Base-by-base conservation (phyloP, 228 moss, liverwort and hornwort genomes). In the Sphagnum fallax region DNA sequence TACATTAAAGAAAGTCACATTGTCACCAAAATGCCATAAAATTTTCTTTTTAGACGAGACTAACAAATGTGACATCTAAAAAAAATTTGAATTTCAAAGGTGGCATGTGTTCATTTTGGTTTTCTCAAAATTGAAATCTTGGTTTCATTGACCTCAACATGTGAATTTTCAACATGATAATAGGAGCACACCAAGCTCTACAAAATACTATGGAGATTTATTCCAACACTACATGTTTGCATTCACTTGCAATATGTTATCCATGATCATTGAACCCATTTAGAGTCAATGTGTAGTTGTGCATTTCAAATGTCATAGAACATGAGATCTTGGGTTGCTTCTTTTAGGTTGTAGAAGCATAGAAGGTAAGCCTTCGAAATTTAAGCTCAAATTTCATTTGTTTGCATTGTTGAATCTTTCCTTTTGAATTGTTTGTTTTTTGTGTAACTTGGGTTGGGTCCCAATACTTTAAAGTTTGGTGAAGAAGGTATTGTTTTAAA, bases 221-320 rank as follows among this genome's bases (percentile, higher is more conserved):
- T 78, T 98, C 94, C 73, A 90, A 74, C 70, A 91, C 90, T 4
- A 98, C 92, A 10, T 84, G 92, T 58, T 98, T 75, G 94, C 98
- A 8, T 74, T 98, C 73, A 94, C 98, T 67, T 98, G 98, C 75
- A 94, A 98, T 76, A 82, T 98, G 15, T 94, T 94, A 16, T 98
- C 98, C 9, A 98, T 90, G 70, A 92, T 98, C 14, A 98, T 98
- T 11, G 90, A 94, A 73, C 92, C 98, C 61, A 98, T 94, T 73
- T 94, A 98, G 74, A 98, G 94, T 92, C 98, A 94, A 67, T 98
- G 98, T 75, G 98, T 94, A 71, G 89, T 98, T 69, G 94, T 98
- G 70, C 90, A 94, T 4, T 98, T 98, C 66, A 90, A 90, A 63
- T 82, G 94, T 94, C 15, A 82, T 92, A 5, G 92, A 94, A 50